Conservation (phyloP, 2,329 filamentous ascomycete species). For the Trichophyton benhamiae region DNA sequence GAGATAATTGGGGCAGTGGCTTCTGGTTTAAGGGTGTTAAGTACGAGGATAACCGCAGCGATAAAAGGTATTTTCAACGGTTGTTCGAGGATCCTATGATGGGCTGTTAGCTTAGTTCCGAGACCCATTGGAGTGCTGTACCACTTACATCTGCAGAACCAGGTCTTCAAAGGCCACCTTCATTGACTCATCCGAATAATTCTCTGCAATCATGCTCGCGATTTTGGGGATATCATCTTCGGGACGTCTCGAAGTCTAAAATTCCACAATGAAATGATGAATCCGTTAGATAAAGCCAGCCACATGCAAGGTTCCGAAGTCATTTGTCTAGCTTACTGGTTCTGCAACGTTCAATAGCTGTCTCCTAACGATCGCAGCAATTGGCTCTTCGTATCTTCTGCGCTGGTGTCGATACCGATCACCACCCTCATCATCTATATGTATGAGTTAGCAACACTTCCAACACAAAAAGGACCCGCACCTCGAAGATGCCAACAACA, state of each 20-base stretch:
- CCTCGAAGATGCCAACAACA: constrained; percentile 14
- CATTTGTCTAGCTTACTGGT: constrained; percentile 36
- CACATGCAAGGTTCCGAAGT: background rate
- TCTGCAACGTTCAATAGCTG: constrained; percentile 72
- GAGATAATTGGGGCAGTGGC: constrained; percentile 59
- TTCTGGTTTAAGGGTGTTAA: constrained; percentile 66
- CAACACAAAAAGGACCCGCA: background rate
- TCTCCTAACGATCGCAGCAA: constrained; percentile 59
- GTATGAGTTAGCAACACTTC: background rate
- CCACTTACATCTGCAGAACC: constrained; percentile 55
- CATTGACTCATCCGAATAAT: constrained; percentile 74
- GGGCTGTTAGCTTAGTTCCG: background rate
- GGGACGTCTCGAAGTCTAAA: constrained; percentile 54
- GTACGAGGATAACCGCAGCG: constrained; percentile 66
- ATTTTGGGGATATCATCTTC: constrained; percentile 67
- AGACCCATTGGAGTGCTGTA: background rate
- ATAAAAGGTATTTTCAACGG: constrained; percentile 96
- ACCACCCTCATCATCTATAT: constrained; percentile 60
- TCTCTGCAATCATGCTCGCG: constrained; percentile 64
- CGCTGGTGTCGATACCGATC: constrained; percentile 58
- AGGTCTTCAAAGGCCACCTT: constrained; percentile 61
- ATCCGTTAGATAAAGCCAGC: background rate
- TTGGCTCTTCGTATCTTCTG: constrained; percentile 60
- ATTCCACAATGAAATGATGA: background rate
- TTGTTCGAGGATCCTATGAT: constrained; percentile 59